Evolutionary conservation across 2,329 filamentous ascomycete species (phyloP).

Genomic region (Ambrosiella xylebori): DNA sequence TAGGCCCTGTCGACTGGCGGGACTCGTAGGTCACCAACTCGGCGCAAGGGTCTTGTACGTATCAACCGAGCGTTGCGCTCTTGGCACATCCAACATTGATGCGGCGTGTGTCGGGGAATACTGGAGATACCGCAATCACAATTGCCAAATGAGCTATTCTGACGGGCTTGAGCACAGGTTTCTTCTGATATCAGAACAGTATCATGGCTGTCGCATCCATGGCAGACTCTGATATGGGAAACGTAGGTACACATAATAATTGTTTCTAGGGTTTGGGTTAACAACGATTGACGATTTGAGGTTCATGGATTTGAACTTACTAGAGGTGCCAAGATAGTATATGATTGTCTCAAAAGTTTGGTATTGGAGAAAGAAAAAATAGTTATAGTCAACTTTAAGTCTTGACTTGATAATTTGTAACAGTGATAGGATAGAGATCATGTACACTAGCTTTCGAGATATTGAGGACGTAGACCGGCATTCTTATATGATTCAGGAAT

Average conservation of each 20-base stretch:
- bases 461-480: background rate
- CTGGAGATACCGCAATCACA: constrained; percentile 21
- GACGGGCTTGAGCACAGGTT: constrained; percentile 18
- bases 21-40: constrained; percentile 7
- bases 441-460: background rate
- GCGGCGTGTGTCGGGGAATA: constrained; percentile 17
- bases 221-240: constrained; percentile 22
- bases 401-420: background rate
- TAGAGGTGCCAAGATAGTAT: constrained; percentile 15
- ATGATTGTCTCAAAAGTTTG: background rate
- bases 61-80: constrained; percentile 9
- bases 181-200: constrained; percentile 24
- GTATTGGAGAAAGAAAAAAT: background rate
- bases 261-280: background rate
- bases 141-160: constrained; percentile 21
- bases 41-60: constrained; percentile 9
- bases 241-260: constrained; percentile 23
- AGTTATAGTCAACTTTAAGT: background rate
- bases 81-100: constrained; percentile 22
- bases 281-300: background rate
- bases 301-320: background rate
- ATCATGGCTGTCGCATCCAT: constrained; percentile 20
- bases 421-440: background rate
- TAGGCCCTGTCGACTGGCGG: constrained; percentile 8
- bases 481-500: constrained; percentile 1